These are phyloP conservation scores for Candida vaughaniae DNA, from an alignment of 805 yeast genomes.

Conservation along the genomic window DNA sequence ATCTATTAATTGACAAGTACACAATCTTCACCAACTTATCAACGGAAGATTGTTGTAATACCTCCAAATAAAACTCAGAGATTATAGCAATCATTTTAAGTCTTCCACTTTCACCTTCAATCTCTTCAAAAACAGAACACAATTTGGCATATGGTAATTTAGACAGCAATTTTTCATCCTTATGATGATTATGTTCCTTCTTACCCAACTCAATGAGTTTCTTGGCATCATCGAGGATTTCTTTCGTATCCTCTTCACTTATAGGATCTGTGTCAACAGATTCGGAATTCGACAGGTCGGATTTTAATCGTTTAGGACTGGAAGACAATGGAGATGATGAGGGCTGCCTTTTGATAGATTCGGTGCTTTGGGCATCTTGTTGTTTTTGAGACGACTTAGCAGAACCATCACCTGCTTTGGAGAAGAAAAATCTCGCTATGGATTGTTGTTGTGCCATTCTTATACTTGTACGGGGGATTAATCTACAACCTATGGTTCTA, in stretches of 20 bases:
- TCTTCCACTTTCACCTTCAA: constrained; percentile 81
- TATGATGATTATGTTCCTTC: constrained; percentile 10
- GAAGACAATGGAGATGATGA: not conserved
- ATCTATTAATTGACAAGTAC: constrained; percentile 80
- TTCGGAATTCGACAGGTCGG: not conserved
- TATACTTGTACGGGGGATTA: constrained; percentile 1
- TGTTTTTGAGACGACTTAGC: not conserved
- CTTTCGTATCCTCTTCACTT: not conserved
- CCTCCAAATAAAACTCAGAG: constrained; percentile 67
- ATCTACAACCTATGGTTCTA: constrained; percentile 1
- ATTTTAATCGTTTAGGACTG: constrained; percentile 3
- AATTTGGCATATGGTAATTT: constrained; percentile 40
- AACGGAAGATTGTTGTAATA: constrained; percentile 46
- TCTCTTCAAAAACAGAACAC: constrained; percentile 67
- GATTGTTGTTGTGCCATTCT: constrained; percentile 33
- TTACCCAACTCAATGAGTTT: constrained; percentile 14
- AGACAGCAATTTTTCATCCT: constrained; percentile 3
- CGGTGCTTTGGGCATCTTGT: not conserved
- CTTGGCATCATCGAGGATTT: constrained; percentile 2
- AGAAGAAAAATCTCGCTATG: constrained; percentile 30
- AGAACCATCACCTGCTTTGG: constrained; percentile 4
- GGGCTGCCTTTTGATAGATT: not conserved
- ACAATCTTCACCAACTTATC: constrained; percentile 66
- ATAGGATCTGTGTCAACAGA: not conserved
- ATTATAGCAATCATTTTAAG: constrained; percentile 76